phyloP scores from a whole-genome alignment of 2,329 filamentous ascomycete species.

The Drechmeria coniospora region DNA sequence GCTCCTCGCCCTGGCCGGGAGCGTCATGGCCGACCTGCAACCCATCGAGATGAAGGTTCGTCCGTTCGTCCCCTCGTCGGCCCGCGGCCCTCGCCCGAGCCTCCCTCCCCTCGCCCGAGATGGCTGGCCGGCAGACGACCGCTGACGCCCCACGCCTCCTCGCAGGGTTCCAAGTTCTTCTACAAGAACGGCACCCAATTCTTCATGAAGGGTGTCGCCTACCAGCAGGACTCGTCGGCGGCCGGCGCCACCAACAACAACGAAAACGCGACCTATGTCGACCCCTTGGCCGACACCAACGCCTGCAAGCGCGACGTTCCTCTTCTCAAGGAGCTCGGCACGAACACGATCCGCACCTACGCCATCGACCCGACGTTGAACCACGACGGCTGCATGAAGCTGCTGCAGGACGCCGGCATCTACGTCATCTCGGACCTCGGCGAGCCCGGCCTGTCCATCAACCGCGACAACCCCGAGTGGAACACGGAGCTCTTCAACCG shows the following conservation, averaged over 20 bases:
- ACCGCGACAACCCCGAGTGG: slow-evolving; percentile 68
- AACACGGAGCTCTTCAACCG: slow-evolving; percentile 60
- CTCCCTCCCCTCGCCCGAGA: no score
- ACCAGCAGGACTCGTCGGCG: slow-evolving; percentile 64
- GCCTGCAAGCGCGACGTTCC: slow-evolving; percentile 77
- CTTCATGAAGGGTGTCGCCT: slow-evolving; percentile 87
- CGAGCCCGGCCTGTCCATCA: slow-evolving; percentile 69
- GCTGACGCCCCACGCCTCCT: no score
- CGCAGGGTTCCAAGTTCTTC: slow-evolving; percentile 82
- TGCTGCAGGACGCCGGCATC: slow-evolving; percentile 73
- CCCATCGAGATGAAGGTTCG: slow-evolving; percentile 56
- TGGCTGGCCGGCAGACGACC: no score
- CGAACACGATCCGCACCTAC: slow-evolving; percentile 92
- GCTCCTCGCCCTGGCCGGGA: slow-evolving; percentile 25
- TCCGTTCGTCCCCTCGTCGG: no score
- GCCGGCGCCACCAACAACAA: slow-evolving; percentile 31
- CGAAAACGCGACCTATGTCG: slow-evolving; percentile 49
- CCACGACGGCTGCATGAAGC: slow-evolving; percentile 72
- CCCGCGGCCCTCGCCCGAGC: no score
- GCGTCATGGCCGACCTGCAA: slow-evolving; percentile 29
- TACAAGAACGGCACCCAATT: slow-evolving; percentile 54
- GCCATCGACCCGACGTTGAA: slow-evolving; percentile 67
- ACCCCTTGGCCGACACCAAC: slow-evolving; percentile 61
- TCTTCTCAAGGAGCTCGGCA: slow-evolving; percentile 59
- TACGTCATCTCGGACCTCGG: slow-evolving; percentile 89